Evolutionary conservation across 2,329 filamentous ascomycete genomes (phyloP), one percentile per base, ranked within the genome.

Genomic region (Fusarium humuli): DNA sequence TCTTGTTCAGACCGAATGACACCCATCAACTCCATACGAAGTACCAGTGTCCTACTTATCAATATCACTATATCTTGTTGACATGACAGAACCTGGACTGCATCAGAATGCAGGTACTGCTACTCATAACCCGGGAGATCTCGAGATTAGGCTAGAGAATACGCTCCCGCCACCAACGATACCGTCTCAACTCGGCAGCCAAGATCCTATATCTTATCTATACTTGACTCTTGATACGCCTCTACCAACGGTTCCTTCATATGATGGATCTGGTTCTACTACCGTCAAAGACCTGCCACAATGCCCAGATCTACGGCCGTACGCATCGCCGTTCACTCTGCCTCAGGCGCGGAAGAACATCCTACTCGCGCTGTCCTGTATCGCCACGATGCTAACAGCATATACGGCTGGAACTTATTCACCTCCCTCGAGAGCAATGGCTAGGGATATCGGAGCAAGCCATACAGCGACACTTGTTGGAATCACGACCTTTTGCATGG

Each of bases 391-490:
- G 22, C 81, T 94, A 53, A 93, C 94, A 0, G 94, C 93, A 9
- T 97, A 94, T 78, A 88, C 91, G 0, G 92, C 94, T 0, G 94
- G 94, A 5, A 87, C 93, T 4, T 96, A 96, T 79, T 91, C 91
- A 9, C 91, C 93, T 0, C 88, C 92, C 0, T 82, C 90, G 0
- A 79, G 79, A 7, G 86, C 92, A 56, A 90, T 97, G 83, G 86
- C 85, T 2, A 78, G 81, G 3, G 87, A 92, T 75, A 93, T 92
- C 81, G 79, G 86, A 6, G 84, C 93, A 1, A 90, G 89, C 41
- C 82, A 84, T 12, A 84, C 91, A n/a, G 90, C 89, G 3, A 86
- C 90, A n/a, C 82, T 92, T 7, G 83, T 90, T 3, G 93, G 93
- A 34, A 92, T 97, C 65, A 97, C 94, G 0, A 87, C 89, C 1